Evolutionary conservation across 768 basidiomycete species (phyloP).

Genomic region (Plicaturopsis crispa): DNA sequence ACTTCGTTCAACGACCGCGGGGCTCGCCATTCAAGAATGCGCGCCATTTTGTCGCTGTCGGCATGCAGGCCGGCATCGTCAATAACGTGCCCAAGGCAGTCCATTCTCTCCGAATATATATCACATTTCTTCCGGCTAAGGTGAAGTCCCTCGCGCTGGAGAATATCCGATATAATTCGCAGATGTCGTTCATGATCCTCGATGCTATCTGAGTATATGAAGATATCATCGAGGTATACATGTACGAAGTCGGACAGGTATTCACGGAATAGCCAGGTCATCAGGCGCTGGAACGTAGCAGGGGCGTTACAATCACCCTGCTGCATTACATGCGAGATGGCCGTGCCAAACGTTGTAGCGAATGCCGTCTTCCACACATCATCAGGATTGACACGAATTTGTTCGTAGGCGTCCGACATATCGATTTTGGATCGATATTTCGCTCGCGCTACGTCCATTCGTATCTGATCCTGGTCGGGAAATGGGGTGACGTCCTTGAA

Average conservation of each 20-base stretch:
- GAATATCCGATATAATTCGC: constrained; percentile 11
- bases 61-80: constrained; percentile 22
- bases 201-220: constrained; percentile 15
- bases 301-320: constrained; percentile 27
- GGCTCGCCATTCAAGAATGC: constrained; percentile 16
- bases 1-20: constrained; percentile 15
- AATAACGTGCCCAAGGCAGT: constrained; percentile 22
- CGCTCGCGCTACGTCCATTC: constrained; percentile 13
- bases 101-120: constrained; percentile 13
- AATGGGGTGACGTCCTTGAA: constrained; percentile 15
- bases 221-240: constrained; percentile 36
- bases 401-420: constrained; percentile 33
- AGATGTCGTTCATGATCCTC: constrained; percentile 22
- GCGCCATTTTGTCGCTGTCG: constrained; percentile 20
- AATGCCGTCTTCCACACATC: constrained; percentile 17
- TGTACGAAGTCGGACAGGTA: constrained; percentile 30
- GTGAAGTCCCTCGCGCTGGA: constrained; percentile 15
- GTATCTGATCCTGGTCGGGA: constrained; percentile 18
- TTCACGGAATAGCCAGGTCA: constrained; percentile 28
- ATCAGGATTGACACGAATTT: constrained; percentile 18
- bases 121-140: constrained; percentile 17
- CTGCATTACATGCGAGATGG: constrained; percentile 24
- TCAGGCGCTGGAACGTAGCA: constrained; percentile 25
- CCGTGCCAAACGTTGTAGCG: constrained; percentile 20
- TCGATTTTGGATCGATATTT: constrained; percentile 21